A percentile compares a stretch with the other conserved stretches of the same genome.
Conservation (phyloP, 805 yeast species). For the Suhomyces pyralidae region DNA sequence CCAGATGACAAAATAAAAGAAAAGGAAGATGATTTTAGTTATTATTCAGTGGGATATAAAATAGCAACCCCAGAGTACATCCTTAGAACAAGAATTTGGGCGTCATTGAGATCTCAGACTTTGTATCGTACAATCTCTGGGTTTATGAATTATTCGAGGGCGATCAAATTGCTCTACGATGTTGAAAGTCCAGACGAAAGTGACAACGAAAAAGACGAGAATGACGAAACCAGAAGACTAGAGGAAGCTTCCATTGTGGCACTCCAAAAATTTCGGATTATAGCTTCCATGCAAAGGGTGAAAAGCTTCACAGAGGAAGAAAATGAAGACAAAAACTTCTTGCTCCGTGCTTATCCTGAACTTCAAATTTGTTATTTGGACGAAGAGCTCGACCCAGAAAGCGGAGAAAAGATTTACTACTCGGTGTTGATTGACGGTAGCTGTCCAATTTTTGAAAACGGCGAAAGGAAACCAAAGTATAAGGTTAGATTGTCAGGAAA, state of each 20-base stretch:
- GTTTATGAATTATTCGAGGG: conserved; percentile 47
- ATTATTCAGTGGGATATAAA: conserved; percentile 47
- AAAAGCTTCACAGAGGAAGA: conserved; percentile 54
- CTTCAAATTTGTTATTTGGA: conserved; percentile 63
- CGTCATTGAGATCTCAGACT: conserved; percentile 46
- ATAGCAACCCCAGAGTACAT: conserved; percentile 48
- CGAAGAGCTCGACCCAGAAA: conserved; percentile 41
- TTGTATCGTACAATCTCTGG: conserved; percentile 47
- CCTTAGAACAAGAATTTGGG: conserved; percentile 47
- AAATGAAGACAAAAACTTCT: conserved; percentile 54
- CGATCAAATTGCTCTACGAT: conserved; percentile 43
- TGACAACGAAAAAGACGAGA: conserved; percentile 19
- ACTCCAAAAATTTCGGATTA: conserved; percentile 59
- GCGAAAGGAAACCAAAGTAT: conserved; percentile 46
- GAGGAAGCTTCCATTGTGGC: conserved; percentile 54
- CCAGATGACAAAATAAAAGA: conserved; percentile 12
- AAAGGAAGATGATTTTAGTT: conserved; percentile 42
- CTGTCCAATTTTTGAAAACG: conserved; percentile 57
- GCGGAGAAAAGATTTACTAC: conserved; percentile 47
- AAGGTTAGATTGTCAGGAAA: conserved; percentile 69
- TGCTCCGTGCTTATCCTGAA: conserved; percentile 65
- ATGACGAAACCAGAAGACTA: conserved; percentile 34
- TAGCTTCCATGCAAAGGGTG: conserved; percentile 64
- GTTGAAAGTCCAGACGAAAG: conserved; percentile 39
- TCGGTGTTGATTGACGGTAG: conserved; percentile 72